A percentile compares a stretch with the other conserved stretches of the same genome.
These are phyloP conservation scores for Aristolochia contorta DNA, from an alignment of 164 flowering plant genomes.

Conservation along the genomic window DNA sequence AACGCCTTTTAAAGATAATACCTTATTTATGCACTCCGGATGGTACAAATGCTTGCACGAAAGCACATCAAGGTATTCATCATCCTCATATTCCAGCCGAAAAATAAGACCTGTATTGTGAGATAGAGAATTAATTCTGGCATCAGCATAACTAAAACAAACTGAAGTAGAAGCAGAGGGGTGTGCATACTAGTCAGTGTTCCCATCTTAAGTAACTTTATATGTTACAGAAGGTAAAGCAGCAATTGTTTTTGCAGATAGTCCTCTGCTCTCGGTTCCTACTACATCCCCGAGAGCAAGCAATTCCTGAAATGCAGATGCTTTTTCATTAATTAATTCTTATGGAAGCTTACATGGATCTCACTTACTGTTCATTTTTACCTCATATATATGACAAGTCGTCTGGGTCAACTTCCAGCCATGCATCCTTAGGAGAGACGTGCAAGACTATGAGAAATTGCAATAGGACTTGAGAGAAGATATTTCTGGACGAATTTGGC, in stretches of 20 bases:
- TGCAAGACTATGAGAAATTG: neutral
- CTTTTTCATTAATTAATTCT: no score
- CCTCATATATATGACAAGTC: conserved; percentile 96
- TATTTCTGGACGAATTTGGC: no score
- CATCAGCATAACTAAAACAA: neutral
- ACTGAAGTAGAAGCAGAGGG: neutral
- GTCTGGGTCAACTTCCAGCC: conserved; percentile 94
- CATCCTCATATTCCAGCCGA: conserved; percentile 74
- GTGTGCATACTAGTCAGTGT: conserved; percentile 62
- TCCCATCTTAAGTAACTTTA: conserved; percentile 49
- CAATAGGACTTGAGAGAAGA: no score
- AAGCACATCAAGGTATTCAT: conserved; percentile 57
- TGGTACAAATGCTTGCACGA: conserved; percentile 87
- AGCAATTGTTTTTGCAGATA: conserved; percentile 67
- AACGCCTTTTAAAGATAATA: conserved; percentile 4
- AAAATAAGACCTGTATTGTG: conserved; percentile 66
- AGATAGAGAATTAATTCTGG: neutral
- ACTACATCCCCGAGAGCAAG: conserved; percentile 86
- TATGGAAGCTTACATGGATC: neutral
- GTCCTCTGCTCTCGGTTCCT: conserved; percentile 93
- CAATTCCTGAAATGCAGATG: conserved; percentile 53
- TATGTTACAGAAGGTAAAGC: conserved; percentile 62
- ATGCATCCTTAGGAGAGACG: conserved; percentile 47
- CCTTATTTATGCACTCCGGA: conserved; percentile 84
- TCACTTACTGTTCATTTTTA: conserved; percentile 8